These are phyloP conservation scores for Protomyces inundatus DNA, from an alignment of 1,139 yeast species.

Conservation along the genomic window DNA sequence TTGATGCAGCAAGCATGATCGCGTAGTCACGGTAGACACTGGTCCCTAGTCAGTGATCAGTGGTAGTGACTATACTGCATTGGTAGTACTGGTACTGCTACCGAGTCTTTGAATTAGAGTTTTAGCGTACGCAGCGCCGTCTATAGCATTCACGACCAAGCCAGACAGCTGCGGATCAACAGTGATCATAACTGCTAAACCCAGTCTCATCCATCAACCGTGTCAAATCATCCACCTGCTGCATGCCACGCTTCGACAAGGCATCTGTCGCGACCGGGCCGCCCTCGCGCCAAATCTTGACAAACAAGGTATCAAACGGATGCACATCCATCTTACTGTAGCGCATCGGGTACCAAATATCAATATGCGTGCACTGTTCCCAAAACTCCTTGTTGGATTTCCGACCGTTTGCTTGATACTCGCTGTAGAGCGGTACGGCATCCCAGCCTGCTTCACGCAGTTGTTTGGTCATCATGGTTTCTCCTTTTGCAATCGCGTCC, in stretches of 20 bases:
- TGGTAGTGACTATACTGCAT: too few relatives aligned
- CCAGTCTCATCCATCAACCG: slow-evolving; percentile 7
- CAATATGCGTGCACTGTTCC: slow-evolving; percentile 6
- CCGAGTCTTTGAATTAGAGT: too few relatives aligned
- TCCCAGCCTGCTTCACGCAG: slow-evolving; percentile 21
- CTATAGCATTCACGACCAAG: too few relatives aligned
- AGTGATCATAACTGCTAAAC: slow-evolving; percentile 13
- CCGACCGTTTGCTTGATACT: not conserved
- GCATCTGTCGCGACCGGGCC: not conserved
- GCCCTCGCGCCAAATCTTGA: not conserved
- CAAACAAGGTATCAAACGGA: slow-evolving; percentile 21
- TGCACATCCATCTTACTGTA: slow-evolving; percentile 10
- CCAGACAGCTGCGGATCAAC: not conserved
- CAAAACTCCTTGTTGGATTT: slow-evolving; percentile 3
- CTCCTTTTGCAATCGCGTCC: slow-evolving; percentile 2
- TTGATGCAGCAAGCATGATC: too few relatives aligned
- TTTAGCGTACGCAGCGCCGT: too few relatives aligned
- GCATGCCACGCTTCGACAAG: slow-evolving; percentile 1
- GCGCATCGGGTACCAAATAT: not conserved
- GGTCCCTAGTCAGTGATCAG: too few relatives aligned
- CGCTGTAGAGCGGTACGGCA: slow-evolving; percentile 11
- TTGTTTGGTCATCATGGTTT: not conserved
- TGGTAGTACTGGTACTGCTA: too few relatives aligned
- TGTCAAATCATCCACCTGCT: slow-evolving; percentile 5
- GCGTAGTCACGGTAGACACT: too few relatives aligned